Evolutionary conservation across 495 filamentous ascomycete genomes (phyloP).

Genomic region (Pseudomonodictys pantanalensis): DNA sequence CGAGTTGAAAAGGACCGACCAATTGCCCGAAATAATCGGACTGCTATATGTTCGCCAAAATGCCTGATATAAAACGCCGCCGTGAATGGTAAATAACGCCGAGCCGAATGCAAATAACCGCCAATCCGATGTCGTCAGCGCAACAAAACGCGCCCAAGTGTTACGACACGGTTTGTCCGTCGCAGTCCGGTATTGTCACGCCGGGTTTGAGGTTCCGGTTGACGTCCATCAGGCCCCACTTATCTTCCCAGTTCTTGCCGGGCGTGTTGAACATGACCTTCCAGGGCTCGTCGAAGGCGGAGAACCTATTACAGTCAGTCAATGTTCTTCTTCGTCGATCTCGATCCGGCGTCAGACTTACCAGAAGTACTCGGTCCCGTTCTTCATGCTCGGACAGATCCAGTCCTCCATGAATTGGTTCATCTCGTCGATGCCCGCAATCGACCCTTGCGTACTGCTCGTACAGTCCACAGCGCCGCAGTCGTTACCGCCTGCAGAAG

Average conservation of each 20-base stretch:
- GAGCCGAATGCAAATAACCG: conserved; percentile 2
- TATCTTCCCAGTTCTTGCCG: conserved; percentile 84
- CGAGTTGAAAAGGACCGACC: too few relatives aligned
- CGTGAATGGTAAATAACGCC: too few relatives aligned
- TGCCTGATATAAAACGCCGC: conserved; percentile 1
- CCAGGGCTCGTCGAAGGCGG: conserved; percentile 95
- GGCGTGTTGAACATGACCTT: conserved; percentile 68
- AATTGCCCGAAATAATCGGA: too few relatives aligned
- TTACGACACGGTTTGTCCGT: conserved; percentile 61
- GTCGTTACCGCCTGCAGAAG: conserved; percentile 74
- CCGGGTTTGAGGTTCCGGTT: conserved; percentile 81
- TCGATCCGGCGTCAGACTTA: conserved; percentile 40
- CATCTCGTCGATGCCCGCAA: conserved; percentile 79
- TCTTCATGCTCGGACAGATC: conserved; percentile 74
- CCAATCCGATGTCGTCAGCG: background rate
- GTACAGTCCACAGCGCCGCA: conserved; percentile 63
- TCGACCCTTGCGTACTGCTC: conserved; percentile 53
- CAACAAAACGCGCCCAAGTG: background rate
- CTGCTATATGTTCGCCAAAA: too few relatives aligned
- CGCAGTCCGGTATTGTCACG: conserved; percentile 84
- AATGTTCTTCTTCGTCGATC: background rate
- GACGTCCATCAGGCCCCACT: conserved; percentile 91
- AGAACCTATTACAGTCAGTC: conserved; percentile 56
- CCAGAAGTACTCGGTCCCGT: conserved; percentile 93
- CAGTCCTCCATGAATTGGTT: conserved; percentile 83